Base-by-base conservation (phyloP, 2,329 filamentous ascomycete genomes). In the Thielaviopsis euricoi region DNA sequence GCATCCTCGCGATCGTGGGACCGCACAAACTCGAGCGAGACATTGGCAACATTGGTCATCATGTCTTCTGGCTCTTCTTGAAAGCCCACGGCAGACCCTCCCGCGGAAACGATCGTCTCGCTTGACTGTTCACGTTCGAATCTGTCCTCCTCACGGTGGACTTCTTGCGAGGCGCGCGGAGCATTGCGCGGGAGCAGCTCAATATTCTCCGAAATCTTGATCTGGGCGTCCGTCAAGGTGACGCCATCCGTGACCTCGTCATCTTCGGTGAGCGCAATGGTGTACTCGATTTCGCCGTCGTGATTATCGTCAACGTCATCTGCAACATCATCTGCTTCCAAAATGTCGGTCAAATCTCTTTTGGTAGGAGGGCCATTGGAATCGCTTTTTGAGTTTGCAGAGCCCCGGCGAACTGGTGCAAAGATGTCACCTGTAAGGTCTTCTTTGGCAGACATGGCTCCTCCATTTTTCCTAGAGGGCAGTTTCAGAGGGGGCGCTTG, bases 21-120 rank as follows among this genome's bases (percentile, higher is more conserved):
- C 43, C 43, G 43, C 43, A 48, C 43, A 48, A 48, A 48, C 43
- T 48, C 43, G 19, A 48, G 23, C 2, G 23, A 52, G 21, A 25
- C 21, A 25, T 55, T 53, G 23, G 29, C 21, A 15, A 52, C 29
- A 19, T 58, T 53, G 9, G 57, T 43, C 57, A 58, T 58, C 26
- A 60, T 62, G 9, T 61, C 58, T n/a, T 62, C 62, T 3, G 43
- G 17, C 21, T 61, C 60, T 15, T 64, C 62, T 46, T 58, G 59
- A 49, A 61, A 50, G 5, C 59, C 61, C 26, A 10, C 49, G 5
- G 50, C 29, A 33, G 29, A 26, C 2, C 23, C 17, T n/a, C 7
- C 7, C 12, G 17, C 3, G 7, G 43, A 48, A 21, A 19, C 43
- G n/a, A 48, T n/a, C 21, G 23, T 13, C 50, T 26, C 29, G 15